Evolutionary conservation across 306 rosid species (phyloP), one percentile per base, ranked within the genome.

Genomic region (Malus sieversii): DNA sequence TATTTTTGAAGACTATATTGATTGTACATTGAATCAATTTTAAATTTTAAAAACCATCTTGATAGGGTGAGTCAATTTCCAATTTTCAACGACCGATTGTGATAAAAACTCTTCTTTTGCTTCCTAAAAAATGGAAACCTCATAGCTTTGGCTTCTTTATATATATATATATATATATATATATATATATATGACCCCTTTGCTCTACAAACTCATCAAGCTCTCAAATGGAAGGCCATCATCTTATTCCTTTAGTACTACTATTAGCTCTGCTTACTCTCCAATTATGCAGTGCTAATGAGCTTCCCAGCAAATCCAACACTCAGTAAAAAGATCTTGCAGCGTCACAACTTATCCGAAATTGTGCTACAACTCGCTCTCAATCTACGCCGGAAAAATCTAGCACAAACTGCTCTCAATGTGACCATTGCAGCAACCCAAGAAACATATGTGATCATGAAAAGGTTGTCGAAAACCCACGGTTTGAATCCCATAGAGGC

Each of bases 321-420:
- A 72, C 79, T 12, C 53, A 78, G 27, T 86, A 45, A 86, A 61
- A 73, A 77, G 67, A 48, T 80, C 87, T 8, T 86, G 89, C 66
- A 74, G 63, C 8, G 23, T 74, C 75, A 85, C 88, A 13, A 51
- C 14, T 23, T 85, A 79, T 71, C 88, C 84, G 0, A 68, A 46
- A 7, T 52, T 85, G 23, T 85, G 88, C 78, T 85, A 68, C 82
- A 66, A 16, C 15, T 77, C 84, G 8, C 86, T 85, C 62, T 82
- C 86, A 27, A 70, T 67, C 68, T 85, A 73, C 57, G 84, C 88
- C 3, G 19, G 30, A 22, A 74, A 80, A 27, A 82, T 85, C 60
- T 86, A 8, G 78, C 87, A 23, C 57, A 62, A 18, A 79, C 84
- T 14, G 87, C 87, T 65, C 78, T 85, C 44, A 75, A 80, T 8